Evolutionary conservation across 192 early-diverging fungal genomes (phyloP).

Genomic region (Dissophora globulifera): DNA sequence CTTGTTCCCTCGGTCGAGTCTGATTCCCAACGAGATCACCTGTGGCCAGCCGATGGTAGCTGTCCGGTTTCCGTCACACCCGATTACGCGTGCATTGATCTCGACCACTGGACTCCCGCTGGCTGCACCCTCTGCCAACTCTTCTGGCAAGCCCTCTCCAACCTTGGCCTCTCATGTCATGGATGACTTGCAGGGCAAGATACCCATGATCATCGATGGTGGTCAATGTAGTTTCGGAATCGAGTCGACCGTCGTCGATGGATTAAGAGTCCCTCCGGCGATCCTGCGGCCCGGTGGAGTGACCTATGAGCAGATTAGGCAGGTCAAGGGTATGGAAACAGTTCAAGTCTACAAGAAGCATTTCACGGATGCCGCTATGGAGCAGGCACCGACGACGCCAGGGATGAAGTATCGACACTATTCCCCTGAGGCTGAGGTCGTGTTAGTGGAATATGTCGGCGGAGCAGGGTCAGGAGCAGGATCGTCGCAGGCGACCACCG

Average conservation of each 20-base stretch:
- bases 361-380: slow-evolving; percentile 75
- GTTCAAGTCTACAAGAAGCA: slow-evolving; percentile 84
- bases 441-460: slow-evolving; percentile 67
- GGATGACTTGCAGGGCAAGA: slow-evolving; percentile 79
- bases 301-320: slow-evolving; percentile 78
- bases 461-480: slow-evolving; percentile 2
- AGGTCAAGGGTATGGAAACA: slow-evolving; percentile 69
- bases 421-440: slow-evolving; percentile 87
- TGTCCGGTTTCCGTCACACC: slow-evolving; percentile 90
- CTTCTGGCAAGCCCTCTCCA: slow-evolving; percentile 94
- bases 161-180: slow-evolving; percentile 91
- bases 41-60: slow-evolving; percentile 90
- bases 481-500: background rate
- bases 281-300: slow-evolving; percentile 95
- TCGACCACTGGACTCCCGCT: slow-evolving; percentile 84
- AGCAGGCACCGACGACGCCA: slow-evolving; percentile 89
- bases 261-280: slow-evolving; percentile 71
- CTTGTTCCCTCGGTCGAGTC: slow-evolving; percentile 76
- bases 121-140: slow-evolving; percentile 98
- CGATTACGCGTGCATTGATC: slow-evolving; percentile 92
- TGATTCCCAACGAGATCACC: slow-evolving; percentile 82
- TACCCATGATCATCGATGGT: slow-evolving; percentile 91
- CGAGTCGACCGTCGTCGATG: slow-evolving; percentile 96
- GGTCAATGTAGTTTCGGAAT: slow-evolving; percentile 91
- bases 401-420: slow-evolving; percentile 99